These are phyloP conservation scores for Moesziomyces aphidis DNA, from an alignment of 1,284 basidiomycete genomes.

Conservation along the genomic window DNA sequence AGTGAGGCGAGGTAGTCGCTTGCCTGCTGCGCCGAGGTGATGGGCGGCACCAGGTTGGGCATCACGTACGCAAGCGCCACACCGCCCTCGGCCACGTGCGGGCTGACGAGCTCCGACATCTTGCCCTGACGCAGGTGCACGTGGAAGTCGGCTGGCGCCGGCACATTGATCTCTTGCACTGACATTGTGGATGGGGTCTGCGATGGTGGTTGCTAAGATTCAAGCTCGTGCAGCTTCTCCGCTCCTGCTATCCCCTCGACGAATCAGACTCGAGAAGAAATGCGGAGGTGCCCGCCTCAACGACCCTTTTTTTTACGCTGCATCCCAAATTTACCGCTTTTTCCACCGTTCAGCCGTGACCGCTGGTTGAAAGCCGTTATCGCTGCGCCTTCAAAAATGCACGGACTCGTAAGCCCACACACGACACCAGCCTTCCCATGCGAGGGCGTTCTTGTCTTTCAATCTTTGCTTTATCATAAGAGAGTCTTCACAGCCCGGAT, in stretches of 20 bases:
- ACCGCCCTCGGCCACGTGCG: conserved; percentile 90
- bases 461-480: neutral
- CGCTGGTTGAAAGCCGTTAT: neutral
- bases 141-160: conserved; percentile 76
- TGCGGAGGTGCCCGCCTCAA: conserved; percentile 2
- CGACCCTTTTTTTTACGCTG: conserved; percentile 1
- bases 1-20: conserved; percentile 83
- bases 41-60: conserved; percentile 95
- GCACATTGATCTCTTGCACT: conserved; percentile 41
- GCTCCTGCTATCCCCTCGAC: neutral
- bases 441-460: neutral
- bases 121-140: conserved; percentile 93
- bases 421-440: neutral
- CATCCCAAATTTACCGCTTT: neutral
- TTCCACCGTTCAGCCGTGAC: neutral
- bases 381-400: neutral
- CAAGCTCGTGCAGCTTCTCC: conserved; percentile 9
- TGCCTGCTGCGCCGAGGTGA: conserved; percentile 85
- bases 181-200: conserved; percentile 10
- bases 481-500: too few relatives aligned
- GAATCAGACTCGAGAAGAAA: conserved; percentile 8
- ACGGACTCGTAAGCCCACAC: conserved; percentile 9
- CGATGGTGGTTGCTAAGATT: neutral
- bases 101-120: conserved; percentile 81
- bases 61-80: conserved; percentile 95